Conservation (phyloP, 1,284 basidiomycete genomes). For the Microbotryum scabiosae region DNA sequence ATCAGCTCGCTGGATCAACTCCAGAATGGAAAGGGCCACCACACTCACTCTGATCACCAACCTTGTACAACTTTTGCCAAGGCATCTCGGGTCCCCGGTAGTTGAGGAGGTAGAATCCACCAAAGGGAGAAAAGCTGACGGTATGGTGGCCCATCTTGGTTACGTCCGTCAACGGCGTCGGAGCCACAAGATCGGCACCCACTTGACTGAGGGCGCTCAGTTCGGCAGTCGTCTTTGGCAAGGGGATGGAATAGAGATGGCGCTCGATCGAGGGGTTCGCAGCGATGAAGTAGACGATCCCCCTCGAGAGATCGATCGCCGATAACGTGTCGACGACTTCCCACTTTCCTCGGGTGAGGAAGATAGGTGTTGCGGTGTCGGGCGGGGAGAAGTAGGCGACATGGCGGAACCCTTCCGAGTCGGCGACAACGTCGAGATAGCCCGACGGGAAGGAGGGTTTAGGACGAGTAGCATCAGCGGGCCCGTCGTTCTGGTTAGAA, state of each 20-base stretch:
- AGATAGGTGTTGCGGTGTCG: slow-evolving; percentile 57
- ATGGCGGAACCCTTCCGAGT: slow-evolving; percentile 70
- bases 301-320: slow-evolving; percentile 59
- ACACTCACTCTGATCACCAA: slow-evolving; percentile 52
- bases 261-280: slow-evolving; percentile 73
- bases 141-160: slow-evolving; percentile 32
- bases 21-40: neutral
- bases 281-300: slow-evolving; percentile 79
- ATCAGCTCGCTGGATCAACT: neutral
- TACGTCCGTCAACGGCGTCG: slow-evolving; percentile 59
- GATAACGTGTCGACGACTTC: slow-evolving; percentile 71
- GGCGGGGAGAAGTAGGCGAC: slow-evolving; percentile 78
- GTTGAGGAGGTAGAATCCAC: slow-evolving; percentile 71
- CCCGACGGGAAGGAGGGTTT: slow-evolving; percentile 42
- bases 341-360: slow-evolving; percentile 80
- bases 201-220: slow-evolving; percentile 28
- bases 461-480: neutral
- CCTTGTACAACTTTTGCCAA: slow-evolving; percentile 70
- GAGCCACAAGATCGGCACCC: slow-evolving; percentile 38
- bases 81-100: slow-evolving; percentile 71
- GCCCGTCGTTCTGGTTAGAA: neutral
- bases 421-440: slow-evolving; percentile 81
- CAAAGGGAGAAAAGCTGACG: slow-evolving; percentile 62
- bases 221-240: slow-evolving; percentile 45
- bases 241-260: slow-evolving; percentile 66